Evolutionary conservation across 345 rosid species (phyloP).

Genomic region (Dipteronia dyeriana): DNA sequence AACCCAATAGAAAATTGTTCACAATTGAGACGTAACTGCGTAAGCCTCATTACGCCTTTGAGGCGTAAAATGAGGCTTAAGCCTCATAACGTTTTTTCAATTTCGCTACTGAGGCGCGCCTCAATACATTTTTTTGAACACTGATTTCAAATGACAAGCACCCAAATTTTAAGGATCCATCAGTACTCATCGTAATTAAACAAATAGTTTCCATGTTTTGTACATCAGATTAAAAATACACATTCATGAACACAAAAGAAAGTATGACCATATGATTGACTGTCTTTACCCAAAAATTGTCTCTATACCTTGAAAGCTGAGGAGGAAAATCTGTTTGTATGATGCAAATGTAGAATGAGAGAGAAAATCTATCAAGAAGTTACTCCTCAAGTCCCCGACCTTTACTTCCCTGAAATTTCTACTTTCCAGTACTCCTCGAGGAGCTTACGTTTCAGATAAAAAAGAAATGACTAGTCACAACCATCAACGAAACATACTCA

Average conservation of each 20-base stretch:
- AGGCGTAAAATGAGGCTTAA: too few species aligned
- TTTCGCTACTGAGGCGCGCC: too few species aligned
- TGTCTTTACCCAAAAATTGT: not conserved
- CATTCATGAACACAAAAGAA: not conserved
- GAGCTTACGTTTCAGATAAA: not conserved
- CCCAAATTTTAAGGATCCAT: not conserved
- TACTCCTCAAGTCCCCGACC: not conserved
- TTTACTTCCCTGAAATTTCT: not conserved
- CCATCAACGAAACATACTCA: not conserved
- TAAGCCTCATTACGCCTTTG: too few species aligned
- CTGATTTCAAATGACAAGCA: conserved; percentile 1
- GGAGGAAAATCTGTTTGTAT: not conserved
- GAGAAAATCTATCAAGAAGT: conserved; percentile 1
- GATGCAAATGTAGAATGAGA: not conserved
- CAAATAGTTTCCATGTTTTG: not conserved
- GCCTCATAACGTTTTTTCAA: too few species aligned
- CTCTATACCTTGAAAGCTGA: too few species aligned
- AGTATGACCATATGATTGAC: not conserved
- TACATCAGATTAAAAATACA: not conserved
- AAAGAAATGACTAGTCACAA: not conserved
- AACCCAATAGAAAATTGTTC: too few species aligned
- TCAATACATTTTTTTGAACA: too few species aligned
- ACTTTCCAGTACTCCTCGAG: not conserved
- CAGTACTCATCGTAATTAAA: too few species aligned
- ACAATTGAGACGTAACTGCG: too few species aligned